Evolutionary conservation across 1,139 yeast genomes (phyloP), one percentile per base, ranked within the genome.

Genomic region (Yamadazyma kanchanaburiensis): DNA sequence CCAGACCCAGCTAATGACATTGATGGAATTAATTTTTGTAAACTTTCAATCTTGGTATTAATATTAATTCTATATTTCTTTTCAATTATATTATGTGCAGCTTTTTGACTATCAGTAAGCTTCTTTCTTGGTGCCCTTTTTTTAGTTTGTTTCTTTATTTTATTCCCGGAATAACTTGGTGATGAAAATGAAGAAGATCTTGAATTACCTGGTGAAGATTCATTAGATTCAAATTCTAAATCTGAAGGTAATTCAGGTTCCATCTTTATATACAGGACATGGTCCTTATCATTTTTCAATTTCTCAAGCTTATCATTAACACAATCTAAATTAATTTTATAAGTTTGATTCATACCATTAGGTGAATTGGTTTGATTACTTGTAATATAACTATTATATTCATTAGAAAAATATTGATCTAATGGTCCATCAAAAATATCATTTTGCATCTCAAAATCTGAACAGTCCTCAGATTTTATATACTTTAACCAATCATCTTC

Each of bases 51-150:
- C 53, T 80, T 80, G 12, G 83, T 77, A 51, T 80, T 81, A 46
- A 81, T 80, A 51, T 80, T 81, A 35, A 80, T 79, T 50, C 89
- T 62, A 53, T 81, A 81, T 41, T 79, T 74, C 50, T 80, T 79
- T 48, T 76, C 87, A 39, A 80, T 79, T 49, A 75, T 74, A 53
- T 79, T 79, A 48, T 81, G 88, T 0, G 86, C 86, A 46, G 77
- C 77, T 43, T 80, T 78, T 55, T 80, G 87, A 38, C 71, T 67
- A 5, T 68, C 64, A 3, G 82, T 76, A 34, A 77, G 54, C 51
- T 78, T 69, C 55, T 76, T 76, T 46, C 82, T 60, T 30, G 77
- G 70, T 2, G 74, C 69, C 45, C 77, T 62, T 49, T 62, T 71
- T 53, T 37, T 37, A 14, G 40, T 12, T 9, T 17, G 21, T 20